phyloP scores from a whole-genome alignment of 2,329 filamentous ascomycete species.

The Cladosporium cucumerinum region DNA sequence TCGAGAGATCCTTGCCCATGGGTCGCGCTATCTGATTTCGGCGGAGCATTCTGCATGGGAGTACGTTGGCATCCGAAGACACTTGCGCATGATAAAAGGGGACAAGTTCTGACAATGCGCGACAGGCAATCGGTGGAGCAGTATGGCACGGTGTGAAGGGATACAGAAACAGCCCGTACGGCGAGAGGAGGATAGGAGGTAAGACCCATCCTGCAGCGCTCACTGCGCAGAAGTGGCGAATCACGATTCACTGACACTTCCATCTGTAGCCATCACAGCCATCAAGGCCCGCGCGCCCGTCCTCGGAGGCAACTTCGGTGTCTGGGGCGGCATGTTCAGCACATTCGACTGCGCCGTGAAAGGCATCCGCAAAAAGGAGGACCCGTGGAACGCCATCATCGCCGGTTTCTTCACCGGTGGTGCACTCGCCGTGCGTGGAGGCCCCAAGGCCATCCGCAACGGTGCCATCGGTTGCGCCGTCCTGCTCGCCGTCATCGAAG shows the following conservation, averaged over 20 bases:
- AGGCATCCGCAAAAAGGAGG: conserved; percentile 84
- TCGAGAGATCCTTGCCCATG: conserved; percentile 94
- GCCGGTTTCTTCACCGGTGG: conserved; percentile 97
- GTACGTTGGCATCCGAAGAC: conserved; percentile 54
- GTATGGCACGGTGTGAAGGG: conserved; percentile 97
- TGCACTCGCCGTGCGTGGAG: conserved; percentile 84
- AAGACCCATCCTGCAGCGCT: conserved; percentile 16
- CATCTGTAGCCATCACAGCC: conserved; percentile 69
- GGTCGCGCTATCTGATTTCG: conserved; percentile 96
- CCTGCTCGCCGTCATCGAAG: conserved; percentile 91
- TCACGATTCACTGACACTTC: not conserved
- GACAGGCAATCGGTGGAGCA: conserved; percentile 46
- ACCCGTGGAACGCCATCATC: conserved; percentile 96
- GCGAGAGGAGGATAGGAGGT: conserved; percentile 88
- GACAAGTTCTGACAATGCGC: conserved; percentile 11
- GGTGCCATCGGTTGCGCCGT: conserved; percentile 95
- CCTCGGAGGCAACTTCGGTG: conserved; percentile 94
- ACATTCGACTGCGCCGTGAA: conserved; percentile 97
- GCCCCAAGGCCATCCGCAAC: conserved; percentile 87
- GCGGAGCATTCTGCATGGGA: conserved; percentile 94
- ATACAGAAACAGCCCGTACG: conserved; percentile 57
- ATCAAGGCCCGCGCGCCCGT: conserved; percentile 97
- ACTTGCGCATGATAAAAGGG: not conserved
- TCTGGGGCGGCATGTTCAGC: conserved; percentile 94
- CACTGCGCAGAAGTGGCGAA: not conserved